Base-by-base conservation (phyloP, 2,329 filamentous ascomycete species). In the Paraphoma chrysanthemicola region DNA sequence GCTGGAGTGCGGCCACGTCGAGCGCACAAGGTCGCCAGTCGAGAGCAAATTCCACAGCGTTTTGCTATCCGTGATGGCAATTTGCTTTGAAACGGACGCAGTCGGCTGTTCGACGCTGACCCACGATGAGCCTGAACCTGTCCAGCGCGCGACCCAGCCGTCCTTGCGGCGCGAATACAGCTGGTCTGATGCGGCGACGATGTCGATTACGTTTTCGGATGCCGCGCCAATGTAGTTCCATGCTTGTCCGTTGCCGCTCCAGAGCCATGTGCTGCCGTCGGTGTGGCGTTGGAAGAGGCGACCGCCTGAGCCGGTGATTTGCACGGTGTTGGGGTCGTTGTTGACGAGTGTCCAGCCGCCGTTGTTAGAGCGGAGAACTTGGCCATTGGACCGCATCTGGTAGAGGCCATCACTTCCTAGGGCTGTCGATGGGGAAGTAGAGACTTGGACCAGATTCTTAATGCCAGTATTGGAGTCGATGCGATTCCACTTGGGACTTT, bases 91-190 rank as follows among this genome's bases (percentile, higher is more conserved):
- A 2, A 54, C 29, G 0, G 52, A 59, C 0, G 62, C 43, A 1
- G 64, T 60, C 0, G 69, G 66, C 17, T 69, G 64, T 29, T 64
- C 57, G 53, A 73, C 66, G 12, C 63, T 63, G 9, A 52, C 50
- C 70, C 69, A 73, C 4, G 50, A 53, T 1, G 54, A 61, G 6
- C 62, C 66, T 0, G 54, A 51, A n/a, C 70, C 67, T 0, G 63
- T 60, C 57, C 64, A 70, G 16, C 69, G 66, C 3, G 62, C 64
- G 14, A 70, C 59, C 62, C 65, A 70, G 36, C 70, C 70, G 44
- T 73, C 69, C 59, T 68, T 71, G 17, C 69, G 60, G 14, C 69
- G 67, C 29, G 59, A 60, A 57, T 73, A 73, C 39, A 73, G 51
- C 36, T 71, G 66, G 29, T 69, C 66, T 7, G 60, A 46, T 5